A percentile compares a stretch with the other conserved stretches of the same genome.
Conservation (phyloP, 2,329 filamentous ascomycete genomes). For the Neospermospora avenae region DNA sequence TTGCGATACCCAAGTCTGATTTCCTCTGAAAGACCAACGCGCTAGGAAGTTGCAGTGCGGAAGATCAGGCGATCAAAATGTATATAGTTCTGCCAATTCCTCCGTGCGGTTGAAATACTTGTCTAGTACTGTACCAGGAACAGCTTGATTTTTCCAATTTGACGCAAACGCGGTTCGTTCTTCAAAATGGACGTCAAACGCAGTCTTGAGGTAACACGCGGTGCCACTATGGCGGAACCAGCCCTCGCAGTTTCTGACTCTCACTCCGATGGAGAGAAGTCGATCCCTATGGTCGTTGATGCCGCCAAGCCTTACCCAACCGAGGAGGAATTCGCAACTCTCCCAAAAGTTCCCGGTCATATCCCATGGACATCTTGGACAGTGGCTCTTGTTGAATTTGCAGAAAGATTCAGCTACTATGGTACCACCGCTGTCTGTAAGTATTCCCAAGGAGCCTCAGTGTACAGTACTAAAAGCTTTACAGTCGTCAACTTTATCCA, state of each 20-base stretch:
- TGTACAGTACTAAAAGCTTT: conserved; percentile 16
- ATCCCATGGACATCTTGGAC: conserved; percentile 37
- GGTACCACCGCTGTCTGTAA: conserved; percentile 58
- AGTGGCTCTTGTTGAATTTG: conserved; percentile 59
- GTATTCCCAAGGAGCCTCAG: conserved; percentile 27
- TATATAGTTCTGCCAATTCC: background rate
- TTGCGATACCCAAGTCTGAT: background rate
- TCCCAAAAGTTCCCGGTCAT: conserved; percentile 57
- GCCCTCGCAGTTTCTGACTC: background rate
- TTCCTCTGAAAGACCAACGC: background rate
- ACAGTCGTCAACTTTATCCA: conserved; percentile 49
- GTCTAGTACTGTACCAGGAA: background rate
- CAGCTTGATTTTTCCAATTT: background rate
- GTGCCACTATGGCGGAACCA: conserved; percentile 10
- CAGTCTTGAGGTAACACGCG: conserved; percentile 16
- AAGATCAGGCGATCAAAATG: background rate
- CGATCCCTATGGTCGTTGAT: background rate
- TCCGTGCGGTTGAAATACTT: background rate
- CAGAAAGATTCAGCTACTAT: conserved; percentile 63
- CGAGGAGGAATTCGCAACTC: conserved; percentile 56
- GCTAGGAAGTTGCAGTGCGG: background rate
- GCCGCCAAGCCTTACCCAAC: conserved; percentile 42
- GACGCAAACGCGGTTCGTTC: background rate
- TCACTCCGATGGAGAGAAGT: conserved; percentile 4
- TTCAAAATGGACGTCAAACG: conserved; percentile 13